These are phyloP conservation scores for Kwoniella shivajii DNA, from an alignment of 1,284 basidiomycete genomes.

Conservation along the genomic window DNA sequence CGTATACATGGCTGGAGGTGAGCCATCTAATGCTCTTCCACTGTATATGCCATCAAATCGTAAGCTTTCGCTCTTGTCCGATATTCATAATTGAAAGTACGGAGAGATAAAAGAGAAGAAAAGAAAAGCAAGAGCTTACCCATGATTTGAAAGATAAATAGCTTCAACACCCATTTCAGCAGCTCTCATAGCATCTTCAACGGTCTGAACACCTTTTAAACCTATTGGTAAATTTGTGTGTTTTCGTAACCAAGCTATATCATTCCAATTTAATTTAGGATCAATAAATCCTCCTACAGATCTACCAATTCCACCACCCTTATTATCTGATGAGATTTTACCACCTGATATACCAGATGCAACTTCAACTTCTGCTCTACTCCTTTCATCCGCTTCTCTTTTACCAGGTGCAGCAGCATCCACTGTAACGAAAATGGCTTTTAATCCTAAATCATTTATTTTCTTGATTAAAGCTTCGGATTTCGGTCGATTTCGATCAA, in stretches of 20 bases:
- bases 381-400: constrained; percentile 54
- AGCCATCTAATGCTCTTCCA: constrained; percentile 47
- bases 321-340: constrained; percentile 47
- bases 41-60: constrained; percentile 20
- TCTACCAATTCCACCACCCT: constrained; percentile 54
- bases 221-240: constrained; percentile 51
- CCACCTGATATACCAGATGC: constrained; percentile 52
- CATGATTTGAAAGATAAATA: constrained; percentile 56
- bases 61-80: too few species aligned
- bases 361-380: constrained; percentile 49
- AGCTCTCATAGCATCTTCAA: constrained; percentile 54
- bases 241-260: constrained; percentile 49
- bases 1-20: constrained; percentile 54
- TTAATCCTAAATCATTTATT: constrained; percentile 46
- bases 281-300: constrained; percentile 54
- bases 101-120: too few species aligned
- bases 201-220: constrained; percentile 54
- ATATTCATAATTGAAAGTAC: background rate
- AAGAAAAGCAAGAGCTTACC: too few species aligned
- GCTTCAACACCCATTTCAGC: constrained; percentile 53
- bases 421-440: constrained; percentile 54
- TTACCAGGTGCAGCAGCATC: constrained; percentile 55
- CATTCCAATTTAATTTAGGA: constrained; percentile 49
- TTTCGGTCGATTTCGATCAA: constrained; percentile 49
- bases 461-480: constrained; percentile 45